Evolutionary conservation across 768 basidiomycete genomes (phyloP), one percentile per base, ranked within the genome.

Genomic region (Pleurotus platypus): DNA sequence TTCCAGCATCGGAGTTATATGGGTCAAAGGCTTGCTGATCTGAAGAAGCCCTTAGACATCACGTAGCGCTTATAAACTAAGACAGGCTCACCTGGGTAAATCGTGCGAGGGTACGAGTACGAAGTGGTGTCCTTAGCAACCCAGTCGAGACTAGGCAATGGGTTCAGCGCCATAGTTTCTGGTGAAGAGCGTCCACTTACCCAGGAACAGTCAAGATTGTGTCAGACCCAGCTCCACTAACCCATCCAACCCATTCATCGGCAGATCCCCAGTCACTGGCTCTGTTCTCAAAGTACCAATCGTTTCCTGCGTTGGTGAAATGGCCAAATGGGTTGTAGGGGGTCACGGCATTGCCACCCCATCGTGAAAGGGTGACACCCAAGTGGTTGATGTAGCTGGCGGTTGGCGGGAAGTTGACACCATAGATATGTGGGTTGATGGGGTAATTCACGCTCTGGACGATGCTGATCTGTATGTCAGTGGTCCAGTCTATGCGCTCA

Each of bases 251-350:
- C 80, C 80, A 83, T 42, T 67, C 75, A 61, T 83, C 79, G 15
- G 78, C 78, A 57, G 66, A 66, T 15, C 67, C 72, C 37, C 66
- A 65, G 54, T 75, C 73, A 27, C 68, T 68, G n/a, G 59, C 70
- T 16, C 81, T 71, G 60, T 83, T 83, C 63, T 82, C 80, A 46
- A 83, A 81, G 64, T 73, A 83, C 81, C 81, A 83, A 58, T 83
- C 81, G 37, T 69, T 74, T 43, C 79, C 81, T 5, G 81, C 81
- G 56, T 81, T 81, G 3, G 79, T 81, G 60, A 80, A 81, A 18
- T 70, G 71, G 15, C 78, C 79, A 49, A 72, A 69, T 1, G 78
- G 78, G 58, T 82, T 82, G 64, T 82, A 82, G 3, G 81, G 77
- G 4, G 80, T 82, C 4, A 79, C 79, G 18, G 80, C 78, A 57